Conservation (phyloP, 768 basidiomycete species). For the Termitomyces titanicus region DNA sequence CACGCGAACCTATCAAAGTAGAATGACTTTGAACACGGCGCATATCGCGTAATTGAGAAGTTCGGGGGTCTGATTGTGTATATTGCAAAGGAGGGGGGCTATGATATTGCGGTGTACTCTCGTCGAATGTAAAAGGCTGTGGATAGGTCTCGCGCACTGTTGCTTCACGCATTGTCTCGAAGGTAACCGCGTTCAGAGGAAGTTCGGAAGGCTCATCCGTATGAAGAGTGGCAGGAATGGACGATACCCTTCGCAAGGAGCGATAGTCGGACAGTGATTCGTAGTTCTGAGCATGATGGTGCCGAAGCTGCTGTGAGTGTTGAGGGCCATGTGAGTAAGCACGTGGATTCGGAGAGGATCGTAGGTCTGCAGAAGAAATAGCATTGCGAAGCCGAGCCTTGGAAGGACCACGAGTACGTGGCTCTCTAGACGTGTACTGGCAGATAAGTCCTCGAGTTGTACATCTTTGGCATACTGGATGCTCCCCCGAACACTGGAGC, state of each 20-base stretch:
- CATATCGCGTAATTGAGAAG: conserved; percentile 16
- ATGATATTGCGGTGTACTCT: background rate
- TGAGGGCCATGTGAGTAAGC: conserved; percentile 9
- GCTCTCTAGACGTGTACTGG: conserved; percentile 40
- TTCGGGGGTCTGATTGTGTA: conserved; percentile 6
- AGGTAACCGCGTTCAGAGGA: background rate
- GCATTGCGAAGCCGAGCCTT: conserved; percentile 27
- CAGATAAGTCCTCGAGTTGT: conserved; percentile 45
- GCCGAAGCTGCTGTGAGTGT: conserved; percentile 2
- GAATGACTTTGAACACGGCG: conserved; percentile 25
- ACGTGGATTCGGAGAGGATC: conserved; percentile 9
- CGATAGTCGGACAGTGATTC: conserved; percentile 5
- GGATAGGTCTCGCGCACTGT: conserved; percentile 1
- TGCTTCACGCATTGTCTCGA: conserved; percentile 2
- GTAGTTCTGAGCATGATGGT: conserved; percentile 3
- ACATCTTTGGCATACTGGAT: conserved; percentile 51
- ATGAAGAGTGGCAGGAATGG: conserved; percentile 12
- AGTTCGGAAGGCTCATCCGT: conserved; percentile 1
- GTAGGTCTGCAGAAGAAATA: conserved; percentile 20
- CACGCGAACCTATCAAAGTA: conserved; percentile 14
- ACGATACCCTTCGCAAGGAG: conserved; percentile 13
- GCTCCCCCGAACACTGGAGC: conserved; percentile 53
- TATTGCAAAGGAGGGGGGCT: conserved; percentile 3
- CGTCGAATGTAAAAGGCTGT: conserved; percentile 4
- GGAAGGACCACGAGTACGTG: conserved; percentile 29